These are phyloP conservation scores for Saccharomycopsis capsularis DNA, from an alignment of 805 yeast species.

Conservation along the genomic window DNA sequence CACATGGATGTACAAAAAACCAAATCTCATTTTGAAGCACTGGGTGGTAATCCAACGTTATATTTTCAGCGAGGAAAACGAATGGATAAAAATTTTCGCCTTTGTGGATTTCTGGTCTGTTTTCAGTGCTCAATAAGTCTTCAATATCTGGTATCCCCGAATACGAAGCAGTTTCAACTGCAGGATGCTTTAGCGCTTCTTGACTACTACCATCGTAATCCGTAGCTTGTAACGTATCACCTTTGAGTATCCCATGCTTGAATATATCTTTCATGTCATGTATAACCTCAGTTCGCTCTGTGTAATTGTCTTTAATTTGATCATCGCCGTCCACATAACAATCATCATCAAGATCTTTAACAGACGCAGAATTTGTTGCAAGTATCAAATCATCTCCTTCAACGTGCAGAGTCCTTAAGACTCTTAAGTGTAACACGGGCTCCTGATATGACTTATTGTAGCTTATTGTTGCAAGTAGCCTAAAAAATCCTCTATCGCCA, in stretches of 20 bases:
- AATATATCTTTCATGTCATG: no score
- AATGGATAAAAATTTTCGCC: no score
- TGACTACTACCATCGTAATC: background rate
- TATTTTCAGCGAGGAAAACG: background rate
- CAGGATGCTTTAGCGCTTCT: background rate
- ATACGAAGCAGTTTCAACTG: background rate
- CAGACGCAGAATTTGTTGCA: no score
- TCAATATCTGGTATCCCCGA: background rate
- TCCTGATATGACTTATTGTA: conserved; percentile 6
- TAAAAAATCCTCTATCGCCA: background rate
- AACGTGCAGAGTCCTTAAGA: background rate
- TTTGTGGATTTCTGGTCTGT: background rate
- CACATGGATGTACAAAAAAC: conserved; percentile 10
- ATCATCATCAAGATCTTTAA: background rate
- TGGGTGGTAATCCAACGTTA: conserved; percentile 6
- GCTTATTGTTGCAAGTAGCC: background rate
- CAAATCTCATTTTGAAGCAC: background rate
- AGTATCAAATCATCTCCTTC: background rate
- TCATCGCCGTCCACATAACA: background rate
- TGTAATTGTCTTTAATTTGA: no score
- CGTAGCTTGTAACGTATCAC: background rate
- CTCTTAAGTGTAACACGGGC: conserved; percentile 4
- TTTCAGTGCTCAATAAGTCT: background rate
- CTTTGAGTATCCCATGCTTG: background rate
- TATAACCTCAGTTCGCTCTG: no score